Evolutionary conservation across 2,329 filamentous ascomycete genomes (phyloP).

Genomic region (Alternaria triticimaculans): DNA sequence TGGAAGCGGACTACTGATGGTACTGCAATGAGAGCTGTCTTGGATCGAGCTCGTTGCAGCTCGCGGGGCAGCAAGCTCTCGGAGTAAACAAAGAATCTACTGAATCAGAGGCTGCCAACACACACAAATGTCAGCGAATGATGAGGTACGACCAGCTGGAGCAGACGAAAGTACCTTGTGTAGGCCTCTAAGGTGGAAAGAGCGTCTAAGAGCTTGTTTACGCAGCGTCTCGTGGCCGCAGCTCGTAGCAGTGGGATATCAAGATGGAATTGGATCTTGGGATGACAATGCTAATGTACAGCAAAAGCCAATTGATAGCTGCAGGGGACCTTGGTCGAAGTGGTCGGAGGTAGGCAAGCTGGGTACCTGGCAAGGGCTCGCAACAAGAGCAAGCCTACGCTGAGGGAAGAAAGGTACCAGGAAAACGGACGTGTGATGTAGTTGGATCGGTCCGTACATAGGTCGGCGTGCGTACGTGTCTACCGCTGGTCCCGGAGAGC

Average conservation of each 20-base stretch:
- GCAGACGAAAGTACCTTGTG: constrained; percentile 24
- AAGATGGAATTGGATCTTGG: constrained; percentile 4
- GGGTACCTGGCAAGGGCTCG: constrained; percentile 14
- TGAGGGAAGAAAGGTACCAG: constrained; percentile 15
- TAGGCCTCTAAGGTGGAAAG: constrained; percentile 5
- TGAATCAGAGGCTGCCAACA: constrained; percentile 24
- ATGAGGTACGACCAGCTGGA: background rate
- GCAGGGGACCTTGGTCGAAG: constrained; percentile 8
- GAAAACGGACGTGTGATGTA: constrained; percentile 13
- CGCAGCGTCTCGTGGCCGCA: constrained; percentile 16
- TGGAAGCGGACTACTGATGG: constrained; percentile 3
- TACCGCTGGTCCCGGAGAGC: constrained; percentile 23
- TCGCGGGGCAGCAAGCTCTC: constrained; percentile 23
- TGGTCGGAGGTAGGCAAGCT: constrained; percentile 10
- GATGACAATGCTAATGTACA: constrained; percentile 2
- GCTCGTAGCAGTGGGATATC: constrained; percentile 16
- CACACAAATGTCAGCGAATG: constrained; percentile 32
- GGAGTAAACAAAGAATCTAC: constrained; percentile 31
- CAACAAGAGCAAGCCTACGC: constrained; percentile 13
- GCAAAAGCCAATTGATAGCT: constrained; percentile 21
- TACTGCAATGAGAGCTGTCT: constrained; percentile 9
- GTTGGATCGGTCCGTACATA: constrained; percentile 20
- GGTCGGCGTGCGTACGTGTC: constrained; percentile 16
- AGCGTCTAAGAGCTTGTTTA: constrained; percentile 8
- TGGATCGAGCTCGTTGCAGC: constrained; percentile 19